Evolutionary conservation across 2,329 filamentous ascomycete species (phyloP), one percentile per base, ranked within the genome.

Genomic region (Fusarium robinianum): DNA sequence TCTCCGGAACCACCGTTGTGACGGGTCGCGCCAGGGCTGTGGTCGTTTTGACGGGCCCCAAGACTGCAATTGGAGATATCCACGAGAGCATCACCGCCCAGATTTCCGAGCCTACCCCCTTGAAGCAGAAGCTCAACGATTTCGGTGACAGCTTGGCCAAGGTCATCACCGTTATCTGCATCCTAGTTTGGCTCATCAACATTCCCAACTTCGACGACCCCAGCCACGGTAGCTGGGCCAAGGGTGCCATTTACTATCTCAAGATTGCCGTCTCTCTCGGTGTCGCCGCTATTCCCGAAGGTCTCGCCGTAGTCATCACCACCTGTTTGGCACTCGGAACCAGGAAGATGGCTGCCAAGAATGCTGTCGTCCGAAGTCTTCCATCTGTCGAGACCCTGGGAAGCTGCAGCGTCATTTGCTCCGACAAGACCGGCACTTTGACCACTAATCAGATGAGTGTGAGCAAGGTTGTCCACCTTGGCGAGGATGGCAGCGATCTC

Each of bases 391-490:
- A 99, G 72, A 99, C 94, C 9, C 79, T 99, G 39, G 94, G 94
- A 66, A 99, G 94, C 79, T 99, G 94, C 81, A 99, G 94, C 64
- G 91, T 99, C 44, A 96, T 99, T 67, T 99, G 95, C 76, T 99
- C 95, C 4, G 94, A 99, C 77, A 99, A 99, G 78, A 99, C 94
- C 5, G 95, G 94, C 59, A 99, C 94, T 34, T 74, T 99, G 66
- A 99, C 94, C 8, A 99, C 94, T 26, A 99, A 99, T 73, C 91
- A 97, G 72, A 99, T 99, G 94, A 97, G 94, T 65, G 94, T 96
- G 43, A 94, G 85, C 75, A 95, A 92, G 72, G 73, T 97, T 42
- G 88, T 96, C 33, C 89, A 91, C 66, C 77, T 99, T 57, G 85
- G 81, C 61, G 83, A 87, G 56, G 70, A 80, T 47, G 91, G 89